Base-by-base conservation (phyloP, 495 filamentous ascomycete species). In the Cercophora sp. region DNA sequence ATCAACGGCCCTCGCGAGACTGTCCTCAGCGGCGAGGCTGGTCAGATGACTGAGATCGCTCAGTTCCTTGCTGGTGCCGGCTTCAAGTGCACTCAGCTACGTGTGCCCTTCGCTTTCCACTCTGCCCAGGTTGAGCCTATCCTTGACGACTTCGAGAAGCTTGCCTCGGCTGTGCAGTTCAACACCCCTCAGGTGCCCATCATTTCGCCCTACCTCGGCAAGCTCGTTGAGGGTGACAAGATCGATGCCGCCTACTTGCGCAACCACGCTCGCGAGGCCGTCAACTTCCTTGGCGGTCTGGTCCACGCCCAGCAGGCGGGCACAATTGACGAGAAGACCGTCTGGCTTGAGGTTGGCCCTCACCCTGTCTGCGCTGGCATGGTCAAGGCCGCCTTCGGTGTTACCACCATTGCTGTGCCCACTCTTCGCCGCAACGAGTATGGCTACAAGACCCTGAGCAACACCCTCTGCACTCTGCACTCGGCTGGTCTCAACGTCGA, bases 101-200 rank as follows among this genome's bases (percentile, higher is more conserved):
- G 82, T 29, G 80, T 91, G 11, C 85, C 85, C 25, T 91, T 83
- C 50, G 89, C 88, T 11, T 93, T 90, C 76, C 89, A 94, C 65
- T 87, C 88, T 4, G 74, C 80, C 0, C 89, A 92, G 58, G 81
- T 92, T 20, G 85, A 91, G n/a, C 76, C 84, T 19, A 86, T 93
- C 18, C 67, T 91, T 5, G 78, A 84, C 5, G 74, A 78, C 0
- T 87, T 91, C 36, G 81, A 86, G 52, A 65, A 69, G 2, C 60
- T 83, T 31, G 84, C 84, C 2, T 67, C 65, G 29, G 70, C 75
- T 2, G 75, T 91, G 16, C 72, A 56, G 16, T 91, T 87, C 68
- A 66, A 79, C 18, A 55, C 72, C 10, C 83, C 85, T 5, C 68
- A 67, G n/a, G 70, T 89, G n/a, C 81, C 87, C 4, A 72, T 89